Percentiles rank a stretch among this genome's conserved stretches.
Conservation (phyloP, 257 asterid species). For the Cynanchum wilfordii region DNA sequence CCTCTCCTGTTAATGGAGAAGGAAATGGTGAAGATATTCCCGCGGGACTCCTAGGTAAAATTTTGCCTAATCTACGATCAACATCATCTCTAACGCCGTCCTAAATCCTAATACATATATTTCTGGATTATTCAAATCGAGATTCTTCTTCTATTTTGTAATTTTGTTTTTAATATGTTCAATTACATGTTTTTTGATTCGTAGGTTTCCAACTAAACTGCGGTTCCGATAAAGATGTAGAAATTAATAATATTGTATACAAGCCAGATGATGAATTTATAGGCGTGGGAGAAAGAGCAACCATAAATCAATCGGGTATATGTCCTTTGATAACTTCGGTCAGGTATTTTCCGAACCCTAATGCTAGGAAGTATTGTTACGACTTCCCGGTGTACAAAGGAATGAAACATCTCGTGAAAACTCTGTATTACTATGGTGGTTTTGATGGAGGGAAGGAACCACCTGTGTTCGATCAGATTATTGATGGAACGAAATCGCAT, state of each 20-base stretch:
- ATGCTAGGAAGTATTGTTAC: constrained; percentile 56
- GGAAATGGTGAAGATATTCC: not conserved
- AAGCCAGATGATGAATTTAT: constrained; percentile 48
- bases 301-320: constrained; percentile 36
- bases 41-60: not conserved
- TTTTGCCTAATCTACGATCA: not conserved
- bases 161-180: too few species aligned
- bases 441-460: constrained; percentile 79
- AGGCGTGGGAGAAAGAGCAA: constrained; percentile 47
- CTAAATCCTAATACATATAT: too few species aligned
- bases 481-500: constrained; percentile 79
- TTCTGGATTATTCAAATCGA: too few species aligned
- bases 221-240: constrained; percentile 40
- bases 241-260: constrained; percentile 46
- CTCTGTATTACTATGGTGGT: constrained; percentile 64
- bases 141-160: too few species aligned
- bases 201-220: constrained; percentile 63
- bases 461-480: constrained; percentile 83
- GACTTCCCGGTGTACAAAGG: constrained; percentile 51
- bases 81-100: too few species aligned
- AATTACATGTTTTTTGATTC: not conserved
- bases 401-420: constrained; percentile 50
- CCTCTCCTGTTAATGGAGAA: constrained; percentile 26
- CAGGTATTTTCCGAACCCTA: constrained; percentile 51
- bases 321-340: constrained; percentile 46